Evolutionary conservation across 2,329 filamentous ascomycete genomes (phyloP), one percentile per base, ranked within the genome.

Genomic region (Kalaharituber pfeilii): DNA sequence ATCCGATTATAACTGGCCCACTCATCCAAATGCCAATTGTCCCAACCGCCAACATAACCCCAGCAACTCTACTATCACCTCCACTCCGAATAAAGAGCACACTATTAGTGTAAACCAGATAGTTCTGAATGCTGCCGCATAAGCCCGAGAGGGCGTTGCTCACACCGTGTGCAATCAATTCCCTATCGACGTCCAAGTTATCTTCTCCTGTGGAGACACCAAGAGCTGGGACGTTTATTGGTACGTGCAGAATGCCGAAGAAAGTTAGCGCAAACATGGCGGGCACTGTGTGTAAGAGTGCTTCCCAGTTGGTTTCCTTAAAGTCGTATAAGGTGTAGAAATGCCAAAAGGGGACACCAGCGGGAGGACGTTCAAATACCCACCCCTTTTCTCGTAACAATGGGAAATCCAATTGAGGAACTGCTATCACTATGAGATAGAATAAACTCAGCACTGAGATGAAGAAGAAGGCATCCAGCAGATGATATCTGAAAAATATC

Each of bases 241-340:
- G 91, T 2, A 98, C 91, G 66, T 98, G 91, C 2, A 98, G 76
- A 54, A 98, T 82, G 52, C 91, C 91, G 64, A 98, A 98, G 72
- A 98, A 98, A 0, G 91, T 96, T 57, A 98, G 71, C 0, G 91
- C 91, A 63, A 98, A 80, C 85, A 98, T 96, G 27, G 91, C 88
- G 0, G 91, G 91, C 27, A 95, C 75, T 1, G 84, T 88, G 64
- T 87, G 81, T n/a, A 75, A 70, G 50, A 98, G 76, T 2, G 89
- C 91, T 45, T 76, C 75, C 84, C 86, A 94, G 62, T 88, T 78
- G 2, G 96, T 83, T 24, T 82, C 73, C 50, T 81, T 73, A 64
- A 94, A 86, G 65, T 91, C 85, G 69, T 94, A 98, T 49, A 96
- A 76, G 0, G 86, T 93, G 70, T 94, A 98, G 65, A 98, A 98